Evolutionary conservation across 1,284 basidiomycete genomes (phyloP).

Genomic region (Inonotus obliquus): DNA sequence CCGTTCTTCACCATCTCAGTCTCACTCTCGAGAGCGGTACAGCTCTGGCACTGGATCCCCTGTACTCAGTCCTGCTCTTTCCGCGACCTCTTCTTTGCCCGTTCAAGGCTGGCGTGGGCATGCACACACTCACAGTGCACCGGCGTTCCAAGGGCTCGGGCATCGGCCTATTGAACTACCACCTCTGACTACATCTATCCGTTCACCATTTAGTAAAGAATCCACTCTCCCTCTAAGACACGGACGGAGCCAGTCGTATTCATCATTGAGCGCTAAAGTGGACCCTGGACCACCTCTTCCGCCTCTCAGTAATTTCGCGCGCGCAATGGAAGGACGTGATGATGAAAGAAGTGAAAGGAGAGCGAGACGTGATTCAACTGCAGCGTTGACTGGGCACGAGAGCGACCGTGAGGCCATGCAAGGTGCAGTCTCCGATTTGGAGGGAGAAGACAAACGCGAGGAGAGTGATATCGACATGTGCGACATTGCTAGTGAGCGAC

Average conservation of each 20-base stretch:
- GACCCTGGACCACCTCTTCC: not conserved
- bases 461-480: not conserved
- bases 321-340: not conserved
- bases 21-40: not conserved
- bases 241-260: conserved; percentile 9
- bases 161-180: not conserved
- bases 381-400: conserved; percentile 15
- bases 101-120: conserved; percentile 9
- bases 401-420: conserved; percentile 7
- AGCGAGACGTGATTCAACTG: conserved; percentile 11
- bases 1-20: not conserved
- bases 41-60: not conserved
- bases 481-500: not conserved
- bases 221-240: not conserved
- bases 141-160: conserved; percentile 4
- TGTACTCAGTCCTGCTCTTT: not conserved
- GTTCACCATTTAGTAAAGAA: not conserved
- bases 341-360: conserved; percentile 1
- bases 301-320: not conserved
- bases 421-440: conserved; percentile 7
- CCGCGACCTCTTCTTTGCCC: not conserved
- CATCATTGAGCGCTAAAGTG: not conserved
- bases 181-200: not conserved
- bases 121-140: conserved; percentile 16
- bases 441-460: not conserved